Percentiles rank a stretch among this genome's conserved stretches.
Conservation (phyloP, 768 basidiomycete species). For the Amyloporia xantha region DNA sequence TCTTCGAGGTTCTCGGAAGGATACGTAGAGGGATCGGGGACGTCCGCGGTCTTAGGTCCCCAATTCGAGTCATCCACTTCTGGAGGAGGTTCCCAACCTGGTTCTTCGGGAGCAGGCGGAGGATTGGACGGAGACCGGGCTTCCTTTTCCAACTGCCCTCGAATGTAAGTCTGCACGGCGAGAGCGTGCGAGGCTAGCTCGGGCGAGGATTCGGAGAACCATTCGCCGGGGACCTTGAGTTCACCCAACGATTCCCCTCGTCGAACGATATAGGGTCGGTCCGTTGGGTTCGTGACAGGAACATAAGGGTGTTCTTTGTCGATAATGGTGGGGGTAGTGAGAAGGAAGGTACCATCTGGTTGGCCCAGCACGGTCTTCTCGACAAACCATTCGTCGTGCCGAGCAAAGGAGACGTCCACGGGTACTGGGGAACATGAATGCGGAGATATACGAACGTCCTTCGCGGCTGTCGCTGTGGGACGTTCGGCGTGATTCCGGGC, state of each 20-base stretch:
- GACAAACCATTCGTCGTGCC: too few relatives aligned
- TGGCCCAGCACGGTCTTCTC: too few relatives aligned
- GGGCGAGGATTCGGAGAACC: background rate
- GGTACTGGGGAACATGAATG: background rate
- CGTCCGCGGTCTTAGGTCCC: background rate
- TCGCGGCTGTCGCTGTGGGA: background rate
- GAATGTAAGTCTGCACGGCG: background rate
- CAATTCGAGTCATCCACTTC: too few relatives aligned
- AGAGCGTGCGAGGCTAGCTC: background rate
- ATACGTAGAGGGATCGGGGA: background rate
- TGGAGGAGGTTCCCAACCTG: too few relatives aligned
- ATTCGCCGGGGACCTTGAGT: background rate
- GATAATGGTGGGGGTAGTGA: background rate
- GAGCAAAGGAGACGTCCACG: background rate
- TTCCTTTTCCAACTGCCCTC: too few relatives aligned
- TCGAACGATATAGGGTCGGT: background rate
- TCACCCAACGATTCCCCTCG: background rate
- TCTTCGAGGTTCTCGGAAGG: background rate
- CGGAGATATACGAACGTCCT: background rate
- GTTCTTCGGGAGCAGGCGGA: too few relatives aligned
- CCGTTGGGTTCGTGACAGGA: background rate
- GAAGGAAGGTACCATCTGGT: background rate
- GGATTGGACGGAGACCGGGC: too few relatives aligned
- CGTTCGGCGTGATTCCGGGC: background rate
- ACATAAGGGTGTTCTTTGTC: background rate